Base-by-base conservation (phyloP, 2,329 filamentous ascomycete species). In the Hypoxylon sp. region DNA sequence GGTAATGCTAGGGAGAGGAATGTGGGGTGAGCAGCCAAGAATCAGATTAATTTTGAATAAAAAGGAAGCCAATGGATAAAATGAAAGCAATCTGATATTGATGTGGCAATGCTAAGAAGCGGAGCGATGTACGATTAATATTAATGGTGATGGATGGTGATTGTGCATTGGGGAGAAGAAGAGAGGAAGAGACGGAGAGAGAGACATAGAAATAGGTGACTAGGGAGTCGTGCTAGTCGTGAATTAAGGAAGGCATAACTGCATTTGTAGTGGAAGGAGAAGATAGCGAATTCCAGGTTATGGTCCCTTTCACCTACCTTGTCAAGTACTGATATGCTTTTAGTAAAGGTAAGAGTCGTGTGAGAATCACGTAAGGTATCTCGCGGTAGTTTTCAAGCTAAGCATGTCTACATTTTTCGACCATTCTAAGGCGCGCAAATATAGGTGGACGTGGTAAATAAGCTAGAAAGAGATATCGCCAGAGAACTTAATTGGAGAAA, bases 71-170 rank as follows among this genome's bases (percentile, higher is more conserved):
- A 57, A 25, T 41, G 27, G 14, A 52, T 21, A 41, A 43, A 56
- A 45, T 19, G 60, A 52, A 34, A 52, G 29, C 5, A 5, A 14
- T 39, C n/a, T n/a, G 21, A 30, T 48, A 43, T 48, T 19, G 12
- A 58, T 58, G 39, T 27, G 52, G 29, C 21, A 30, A 7, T 39
- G 6, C 5, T 1, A 7, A 55, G 16, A 55, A 55, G 16, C 9
- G 19, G 46, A 34, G 29, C 12, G 25, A 47, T 25, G 25, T 21
- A 54, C 54, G 55, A 51, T 55, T 41, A 25, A 47, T 54, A 45
- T 34, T 53, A 7, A 32, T 32, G 32, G 45, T 34, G 32, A 47
- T 27, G 30, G 29, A 21, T 37, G 45, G 16, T 52, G 29, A 14
- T 50, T 45, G 29, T 32, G 39, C 19, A 29, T 27, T 2, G 37